Percentiles rank a stretch among this genome's conserved stretches.
Evolutionary conservation across 2,329 filamentous ascomycete genomes (phyloP).

Genomic region (Zymoseptoria crescenta): DNA sequence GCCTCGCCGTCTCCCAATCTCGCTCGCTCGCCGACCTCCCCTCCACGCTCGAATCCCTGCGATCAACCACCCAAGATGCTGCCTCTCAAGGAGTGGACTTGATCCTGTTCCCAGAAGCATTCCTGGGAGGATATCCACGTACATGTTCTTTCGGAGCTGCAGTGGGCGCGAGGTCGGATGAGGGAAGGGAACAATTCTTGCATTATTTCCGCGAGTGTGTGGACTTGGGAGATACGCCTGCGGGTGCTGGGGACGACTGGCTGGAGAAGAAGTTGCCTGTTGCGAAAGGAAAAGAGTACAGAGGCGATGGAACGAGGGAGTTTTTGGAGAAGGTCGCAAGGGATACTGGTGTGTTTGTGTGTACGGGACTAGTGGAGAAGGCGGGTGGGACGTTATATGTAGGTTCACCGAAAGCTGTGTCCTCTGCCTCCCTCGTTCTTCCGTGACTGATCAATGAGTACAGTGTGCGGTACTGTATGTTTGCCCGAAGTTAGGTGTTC

Average conservation of each 20-base stretch:
- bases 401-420: background rate
- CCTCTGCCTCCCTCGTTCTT: background rate
- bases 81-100: constrained; percentile 55
- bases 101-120: constrained; percentile 85
- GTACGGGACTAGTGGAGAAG: constrained; percentile 71
- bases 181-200: constrained; percentile 74
- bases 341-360: constrained; percentile 73
- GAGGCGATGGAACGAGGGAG: constrained; percentile 73
- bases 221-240: constrained; percentile 72
- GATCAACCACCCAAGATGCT: constrained; percentile 56
- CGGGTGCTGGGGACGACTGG: constrained; percentile 67
- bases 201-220: constrained; percentile 71
- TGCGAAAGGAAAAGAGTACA: constrained; percentile 38
- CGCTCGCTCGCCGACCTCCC: constrained; percentile 41
- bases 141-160: constrained; percentile 68
- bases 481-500: constrained; percentile 60
- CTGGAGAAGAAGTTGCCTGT: constrained; percentile 52
- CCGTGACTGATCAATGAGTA: background rate
- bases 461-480: constrained; percentile 70
- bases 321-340: constrained; percentile 66
- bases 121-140: constrained; percentile 83
- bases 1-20: constrained; percentile 43
- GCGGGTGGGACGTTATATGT: constrained; percentile 70
- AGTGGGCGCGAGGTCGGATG: constrained; percentile 59
- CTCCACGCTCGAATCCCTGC: constrained; percentile 59